Base-by-base conservation (phyloP, 257 asterid species). In the Salvia miltiorrhiza region DNA sequence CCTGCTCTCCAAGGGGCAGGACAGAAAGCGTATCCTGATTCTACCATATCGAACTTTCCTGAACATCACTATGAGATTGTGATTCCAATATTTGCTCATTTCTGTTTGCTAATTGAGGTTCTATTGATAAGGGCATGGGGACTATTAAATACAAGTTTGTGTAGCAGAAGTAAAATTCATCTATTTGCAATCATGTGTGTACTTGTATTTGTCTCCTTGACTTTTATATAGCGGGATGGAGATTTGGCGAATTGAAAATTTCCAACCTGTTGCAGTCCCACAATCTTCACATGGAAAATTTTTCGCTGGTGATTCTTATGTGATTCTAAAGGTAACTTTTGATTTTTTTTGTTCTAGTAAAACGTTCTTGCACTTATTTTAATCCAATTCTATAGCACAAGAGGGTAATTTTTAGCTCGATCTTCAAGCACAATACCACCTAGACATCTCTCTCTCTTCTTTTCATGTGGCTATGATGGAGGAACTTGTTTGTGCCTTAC, bases 231-330 rank as follows among this genome's bases (percentile, higher is more conserved):
- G 97, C 66, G 97, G 96, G 74, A 73, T 87, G 67, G 97, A 89
- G 81, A 85, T 91, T 53, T 91, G 97, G 97, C 82, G 95, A 52
- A 80, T 91, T 3, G 95, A 82, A 80, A 85, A 84, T 63, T 84
- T 89, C 54, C 70, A 61, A 20, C 80, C 90, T 50, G 92, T 84
- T 65, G 82, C 78, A 28, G 87, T 89, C 73, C 85, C 90, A 47
- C 82, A 72, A 11, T 73, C 91, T 28, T 84, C 84, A 5, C 83
- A 82, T 60, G 95, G 97, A 73, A 91, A 87, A 37, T 87, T 91
- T 78, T 87, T 77, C 84, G 75, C 81, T 14, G 96, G 97, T 50
- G 92, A 86, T 83, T 84, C 97, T 53, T 91, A 91, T 71, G 77
- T 91, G 49, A 77, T 90, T 72, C 82, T 91, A 73, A 81, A 91